Evolutionary conservation across 2,329 filamentous ascomycete species (phyloP).

Genomic region (Sporothrix sp.): DNA sequence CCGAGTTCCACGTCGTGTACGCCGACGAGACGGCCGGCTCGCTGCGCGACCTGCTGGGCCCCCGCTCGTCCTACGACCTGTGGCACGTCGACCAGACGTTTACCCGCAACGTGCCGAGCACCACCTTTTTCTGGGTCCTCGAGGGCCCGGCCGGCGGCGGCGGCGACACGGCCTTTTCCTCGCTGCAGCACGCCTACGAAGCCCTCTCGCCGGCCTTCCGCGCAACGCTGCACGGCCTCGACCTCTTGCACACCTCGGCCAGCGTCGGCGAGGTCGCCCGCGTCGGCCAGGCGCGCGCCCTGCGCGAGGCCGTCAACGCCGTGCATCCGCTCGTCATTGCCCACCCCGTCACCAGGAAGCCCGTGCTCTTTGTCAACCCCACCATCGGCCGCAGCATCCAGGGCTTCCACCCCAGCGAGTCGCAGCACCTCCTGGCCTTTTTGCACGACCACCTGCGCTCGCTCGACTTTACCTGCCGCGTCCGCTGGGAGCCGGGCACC

Average conservation of each 20-base stretch:
- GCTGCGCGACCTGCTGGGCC: slow-evolving; percentile 36
- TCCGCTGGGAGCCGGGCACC: slow-evolving; percentile 36
- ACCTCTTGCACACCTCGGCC: slow-evolving; percentile 51
- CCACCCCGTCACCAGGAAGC: slow-evolving; percentile 74
- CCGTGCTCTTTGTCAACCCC: slow-evolving; percentile 66
- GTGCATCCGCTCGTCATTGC: slow-evolving; percentile 74
- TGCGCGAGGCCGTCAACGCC: slow-evolving; percentile 44
- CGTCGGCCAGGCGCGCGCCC: slow-evolving; percentile 8
- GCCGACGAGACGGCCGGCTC: slow-evolving; percentile 51
- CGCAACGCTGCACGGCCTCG: slow-evolving; percentile 62
- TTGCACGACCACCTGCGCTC: slow-evolving; percentile 35
- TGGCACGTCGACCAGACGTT: slow-evolving; percentile 90
- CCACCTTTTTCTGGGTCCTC: slow-evolving; percentile 78
- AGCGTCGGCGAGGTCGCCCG: slow-evolving; percentile 11
- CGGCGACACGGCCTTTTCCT: slow-evolving; percentile 67
- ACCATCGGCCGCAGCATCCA: slow-evolving; percentile 42
- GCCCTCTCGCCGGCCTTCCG: slow-evolving; percentile 72
- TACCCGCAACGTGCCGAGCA: slow-evolving; percentile 79
- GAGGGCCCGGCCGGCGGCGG: slow-evolving; percentile 71
- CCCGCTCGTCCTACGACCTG: slow-evolving; percentile 68
- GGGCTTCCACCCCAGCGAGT: slow-evolving; percentile 78
- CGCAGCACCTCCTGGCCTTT: slow-evolving; percentile 43
- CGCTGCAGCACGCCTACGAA: slow-evolving; percentile 70
- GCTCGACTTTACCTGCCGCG: slow-evolving; percentile 37
- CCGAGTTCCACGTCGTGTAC: slow-evolving; percentile 63